phyloP scores from a whole-genome alignment of 1,284 basidiomycete genomes.

The Xerocomus minutiporus region DNA sequence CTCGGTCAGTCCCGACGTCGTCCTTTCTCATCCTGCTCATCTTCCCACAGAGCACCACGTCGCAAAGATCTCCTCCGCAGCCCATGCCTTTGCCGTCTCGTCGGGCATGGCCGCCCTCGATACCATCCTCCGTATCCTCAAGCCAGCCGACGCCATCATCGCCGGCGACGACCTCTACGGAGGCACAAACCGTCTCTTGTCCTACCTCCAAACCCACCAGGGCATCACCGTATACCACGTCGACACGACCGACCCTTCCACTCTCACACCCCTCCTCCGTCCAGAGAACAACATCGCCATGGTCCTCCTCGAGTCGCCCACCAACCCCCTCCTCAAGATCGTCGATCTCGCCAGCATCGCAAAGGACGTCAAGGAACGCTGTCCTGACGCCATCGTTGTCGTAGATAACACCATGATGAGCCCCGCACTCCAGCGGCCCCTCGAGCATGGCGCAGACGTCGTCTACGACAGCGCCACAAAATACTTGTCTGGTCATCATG shows the following conservation, averaged over 20 bases:
- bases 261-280: conserved; percentile 62
- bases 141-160: conserved; percentile 92
- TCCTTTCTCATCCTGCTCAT: neutral
- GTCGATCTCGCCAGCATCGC: conserved; percentile 85
- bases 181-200: conserved; percentile 92
- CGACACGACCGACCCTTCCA: conserved; percentile 79
- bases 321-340: conserved; percentile 96
- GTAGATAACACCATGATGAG: conserved; percentile 99
- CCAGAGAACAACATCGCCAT: conserved; percentile 72
- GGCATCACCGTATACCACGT: conserved; percentile 92
- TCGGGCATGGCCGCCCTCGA: conserved; percentile 99
- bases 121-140: conserved; percentile 89
- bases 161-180: conserved; percentile 98
- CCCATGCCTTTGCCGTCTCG: conserved; percentile 86
- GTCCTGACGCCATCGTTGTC: conserved; percentile 81
- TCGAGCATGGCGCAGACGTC: conserved; percentile 94
- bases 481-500: conserved; percentile 97
- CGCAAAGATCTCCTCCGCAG: conserved; percentile 88
- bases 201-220: conserved; percentile 85
- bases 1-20: conserved; percentile 56
- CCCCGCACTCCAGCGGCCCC: conserved; percentile 92
- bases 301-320: conserved; percentile 96
- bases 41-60: conserved; percentile 80
- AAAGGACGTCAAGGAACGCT: conserved; percentile 74
- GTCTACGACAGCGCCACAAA: conserved; percentile 99